These are phyloP conservation scores for Cantharellus cinnabarinus DNA, from an alignment of 768 basidiomycete genomes.

Conservation along the genomic window DNA sequence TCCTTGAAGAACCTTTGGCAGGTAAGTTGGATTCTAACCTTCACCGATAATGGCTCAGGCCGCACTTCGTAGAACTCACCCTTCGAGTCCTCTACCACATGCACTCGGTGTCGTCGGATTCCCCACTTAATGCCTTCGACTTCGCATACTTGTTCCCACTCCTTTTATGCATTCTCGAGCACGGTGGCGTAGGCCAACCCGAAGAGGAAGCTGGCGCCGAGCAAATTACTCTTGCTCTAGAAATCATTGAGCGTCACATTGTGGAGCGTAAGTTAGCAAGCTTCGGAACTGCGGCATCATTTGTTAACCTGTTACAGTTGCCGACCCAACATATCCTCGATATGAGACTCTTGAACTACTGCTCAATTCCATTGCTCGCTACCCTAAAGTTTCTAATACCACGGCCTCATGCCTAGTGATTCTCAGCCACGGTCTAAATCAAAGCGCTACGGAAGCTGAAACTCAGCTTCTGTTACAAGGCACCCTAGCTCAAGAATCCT, in stretches of 20 bases:
- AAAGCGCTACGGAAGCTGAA: constrained; percentile 42
- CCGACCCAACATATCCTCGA: constrained; percentile 53
- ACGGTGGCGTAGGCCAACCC: constrained; percentile 43
- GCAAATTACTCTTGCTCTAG: constrained; percentile 55
- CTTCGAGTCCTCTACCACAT: constrained; percentile 73
- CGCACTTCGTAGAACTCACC: constrained; percentile 36
- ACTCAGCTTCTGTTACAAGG: constrained; percentile 45
- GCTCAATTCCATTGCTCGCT: constrained; percentile 48
- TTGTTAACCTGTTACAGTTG: constrained; percentile 26
- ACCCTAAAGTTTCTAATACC: constrained; percentile 67
- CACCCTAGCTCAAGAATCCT: constrained; percentile 66
- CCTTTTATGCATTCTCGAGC: constrained; percentile 40
- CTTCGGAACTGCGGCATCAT: not conserved
- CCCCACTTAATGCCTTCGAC: constrained; percentile 66
- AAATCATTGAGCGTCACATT: constrained; percentile 31
- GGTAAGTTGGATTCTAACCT: constrained; percentile 19
- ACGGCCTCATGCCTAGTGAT: constrained; percentile 64
- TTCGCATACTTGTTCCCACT: constrained; percentile 69
- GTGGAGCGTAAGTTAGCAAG: constrained; percentile 38
- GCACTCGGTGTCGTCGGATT: constrained; percentile 58
- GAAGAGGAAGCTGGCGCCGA: constrained; percentile 61
- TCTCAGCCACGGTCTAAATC: constrained; percentile 58
- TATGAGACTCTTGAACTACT: constrained; percentile 44
- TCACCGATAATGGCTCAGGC: not conserved
- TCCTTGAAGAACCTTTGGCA: constrained; percentile 49